Evolutionary conservation across 352 stramenopile species (phyloP), one percentile per base, ranked within the genome.

Genomic region (Pythium plurisporium): DNA sequence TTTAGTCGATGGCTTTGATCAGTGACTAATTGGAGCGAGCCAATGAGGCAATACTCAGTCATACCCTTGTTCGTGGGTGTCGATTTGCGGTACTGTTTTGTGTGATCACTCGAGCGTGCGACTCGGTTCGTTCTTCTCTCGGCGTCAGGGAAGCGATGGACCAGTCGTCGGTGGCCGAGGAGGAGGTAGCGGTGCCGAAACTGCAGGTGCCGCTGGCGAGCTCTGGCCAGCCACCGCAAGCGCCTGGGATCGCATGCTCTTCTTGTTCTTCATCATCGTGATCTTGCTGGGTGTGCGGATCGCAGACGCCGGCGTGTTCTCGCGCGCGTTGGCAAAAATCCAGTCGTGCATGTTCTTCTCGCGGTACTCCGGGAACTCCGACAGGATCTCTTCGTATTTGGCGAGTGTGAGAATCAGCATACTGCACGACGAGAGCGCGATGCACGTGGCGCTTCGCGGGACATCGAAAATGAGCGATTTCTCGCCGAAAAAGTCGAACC

Each of bases 321-420:
- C 54, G 31, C 54, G 54, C 23, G 54, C 33, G 27, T 62, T 62
- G 15, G 43, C 44, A 46, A 79, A 72, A 40, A 79, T 65, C 74
- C 74, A 83, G 14, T 73, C 73, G 34, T 60, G 55, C 62, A 75
- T 67, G 60, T 74, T 84, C 41, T 64, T 69, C 44, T 73, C 64
- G 22, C 69, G 71, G 51, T 81, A 84, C 29, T 79, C 63, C 1
- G 74, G 74, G 36, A 81, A 84, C 31, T 76, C 59, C n/a, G 66
- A 43, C 12, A 84, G 34, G 27, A 79, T 70, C 15, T 64, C 60
- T n/a, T 74, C 65, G 55, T 83, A 81, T 42, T 70, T 67, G 25
- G 67, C 60, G 11, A 79, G 34, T 23, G 73, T 73, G n/a, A 83
- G 66, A 20, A 80, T 67, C 22, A 75, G 58, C 63, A 81, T 70